These are phyloP conservation scores for Trichoderma afroharzianum DNA, from an alignment of 2,329 filamentous ascomycete species.

Conservation along the genomic window DNA sequence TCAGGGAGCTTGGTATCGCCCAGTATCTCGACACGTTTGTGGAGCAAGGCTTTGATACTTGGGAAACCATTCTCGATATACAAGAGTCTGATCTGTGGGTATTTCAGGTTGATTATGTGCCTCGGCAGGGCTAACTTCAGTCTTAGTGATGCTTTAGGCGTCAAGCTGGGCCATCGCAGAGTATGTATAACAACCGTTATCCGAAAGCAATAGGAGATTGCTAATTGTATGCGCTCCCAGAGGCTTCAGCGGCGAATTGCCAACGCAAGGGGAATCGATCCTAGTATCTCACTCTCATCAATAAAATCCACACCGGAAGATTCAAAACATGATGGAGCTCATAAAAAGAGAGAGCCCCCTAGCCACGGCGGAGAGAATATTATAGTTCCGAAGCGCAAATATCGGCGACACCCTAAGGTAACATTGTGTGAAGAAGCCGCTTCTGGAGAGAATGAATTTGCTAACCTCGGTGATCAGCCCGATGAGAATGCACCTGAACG, in stretches of 20 bases:
- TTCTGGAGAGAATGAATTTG: background rate
- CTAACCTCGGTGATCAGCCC: slow-evolving; percentile 42
- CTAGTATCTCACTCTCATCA: slow-evolving; percentile 49
- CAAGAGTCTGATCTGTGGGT: slow-evolving; percentile 78
- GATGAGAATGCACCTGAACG: slow-evolving; percentile 78
- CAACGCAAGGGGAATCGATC: slow-evolving; percentile 62
- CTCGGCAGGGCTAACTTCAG: slow-evolving; percentile 22
- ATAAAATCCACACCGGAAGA: slow-evolving; percentile 52
- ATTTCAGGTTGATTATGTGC: background rate
- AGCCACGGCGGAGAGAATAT: slow-evolving; percentile 44
- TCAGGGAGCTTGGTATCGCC: slow-evolving; percentile 72
- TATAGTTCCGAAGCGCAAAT: slow-evolving; percentile 64
- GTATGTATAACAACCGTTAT: slow-evolving; percentile 44
- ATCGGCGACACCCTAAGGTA: slow-evolving; percentile 73
- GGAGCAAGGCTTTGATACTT: slow-evolving; percentile 79
- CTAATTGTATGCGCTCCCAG: slow-evolving; percentile 38
- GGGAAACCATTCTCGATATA: slow-evolving; percentile 80
- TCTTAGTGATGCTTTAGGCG: slow-evolving; percentile 63
- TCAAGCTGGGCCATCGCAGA: slow-evolving; percentile 77
- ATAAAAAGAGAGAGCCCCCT: slow-evolving; percentile 42
- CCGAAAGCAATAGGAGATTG: background rate
- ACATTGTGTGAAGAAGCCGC: background rate
- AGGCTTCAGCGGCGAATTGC: slow-evolving; percentile 82
- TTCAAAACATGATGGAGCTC: slow-evolving; percentile 50
- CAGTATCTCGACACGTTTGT: slow-evolving; percentile 72